Evolutionary conservation across 805 yeast genomes (phyloP), one percentile per base, ranked within the genome.

Genomic region (Candida palmyrensis): DNA sequence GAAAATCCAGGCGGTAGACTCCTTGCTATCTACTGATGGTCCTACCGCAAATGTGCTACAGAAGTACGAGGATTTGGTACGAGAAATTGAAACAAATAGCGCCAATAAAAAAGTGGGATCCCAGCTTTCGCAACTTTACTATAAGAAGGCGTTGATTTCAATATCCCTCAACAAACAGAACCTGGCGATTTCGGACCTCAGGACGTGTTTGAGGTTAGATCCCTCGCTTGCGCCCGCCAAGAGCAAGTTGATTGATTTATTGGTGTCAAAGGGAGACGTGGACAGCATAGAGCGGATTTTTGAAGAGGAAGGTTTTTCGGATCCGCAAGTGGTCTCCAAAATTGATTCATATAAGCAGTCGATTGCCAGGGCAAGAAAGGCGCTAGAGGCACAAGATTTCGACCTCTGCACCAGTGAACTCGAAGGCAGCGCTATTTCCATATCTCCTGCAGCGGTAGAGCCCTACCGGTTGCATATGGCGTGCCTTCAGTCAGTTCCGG

Each of bases 141-240:
- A 73, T 49, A 79, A 76, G 48, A 68, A 71, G 35, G 88, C 86
- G 0, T 49, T 80, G 27, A 71, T 81, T 3, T 80, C 79, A 34
- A 53, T 78, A 34, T 68, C 77, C 10, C 47, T 78, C 40, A 75
- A 75, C 21, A 73, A 72, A 37, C 82, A 75, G 19, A 41, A 52
- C 20, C 60, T 62, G 24, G 81, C 89, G 0, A 58, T 77, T 6
- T 51, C 52, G 2, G 79, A 75, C 42, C 74, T 82, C 36, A 62
- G 68, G 37, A 48, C 44, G 10, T 73, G 81, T 16, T 49, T 75
- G 29, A 46, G 49, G n/a, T 48, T 63, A 8, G 71, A 60, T 41
- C 62, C 63, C 4, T 54, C 47, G 35, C 66, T 63, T 37, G 43
- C 45, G 10, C 68, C 75, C 1, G 82, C 87, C n/a, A 59, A 63